phyloP scores from a whole-genome alignment of 257 asterid genomes.

The Solanum verrucosum region DNA sequence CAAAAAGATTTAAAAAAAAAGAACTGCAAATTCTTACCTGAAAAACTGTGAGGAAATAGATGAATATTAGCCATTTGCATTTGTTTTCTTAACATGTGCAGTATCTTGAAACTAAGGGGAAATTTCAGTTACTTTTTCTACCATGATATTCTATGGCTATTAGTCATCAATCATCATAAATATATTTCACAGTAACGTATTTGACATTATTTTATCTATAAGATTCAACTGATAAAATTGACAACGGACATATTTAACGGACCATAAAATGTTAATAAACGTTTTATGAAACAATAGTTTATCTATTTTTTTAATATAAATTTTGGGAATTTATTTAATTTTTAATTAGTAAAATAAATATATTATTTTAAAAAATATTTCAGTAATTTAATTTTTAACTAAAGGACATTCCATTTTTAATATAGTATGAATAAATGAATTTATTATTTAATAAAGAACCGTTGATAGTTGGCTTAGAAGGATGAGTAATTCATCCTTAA shows the following conservation, averaged over 20 bases:
- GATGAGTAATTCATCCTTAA: too few relatives aligned
- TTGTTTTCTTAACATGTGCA: neutral
- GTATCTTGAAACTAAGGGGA: neutral
- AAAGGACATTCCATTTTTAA: neutral
- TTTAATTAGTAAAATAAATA: neutral
- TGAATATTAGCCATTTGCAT: neutral
- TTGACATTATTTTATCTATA: neutral
- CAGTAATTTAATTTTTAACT: too few relatives aligned
- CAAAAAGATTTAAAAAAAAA: neutral
- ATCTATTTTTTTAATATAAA: neutral
- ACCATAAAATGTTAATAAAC: neutral
- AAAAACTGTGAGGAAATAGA: neutral
- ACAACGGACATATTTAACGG: neutral
- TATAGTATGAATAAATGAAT: neutral
- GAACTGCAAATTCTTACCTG: neutral
- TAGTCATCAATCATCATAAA: neutral
- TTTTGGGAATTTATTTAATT: too few relatives aligned
- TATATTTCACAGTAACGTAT: neutral
- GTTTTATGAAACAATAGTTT: neutral
- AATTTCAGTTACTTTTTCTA: neutral
- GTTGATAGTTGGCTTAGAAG: neutral
- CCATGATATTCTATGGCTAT: neutral
- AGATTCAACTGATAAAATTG: rapidly evolving
- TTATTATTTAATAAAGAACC: too few relatives aligned
- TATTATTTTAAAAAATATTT: too few relatives aligned